Evolutionary conservation across 257 asterid species (phyloP), one percentile per base, ranked within the genome.

Genomic region (Primulina huaijiensis): DNA sequence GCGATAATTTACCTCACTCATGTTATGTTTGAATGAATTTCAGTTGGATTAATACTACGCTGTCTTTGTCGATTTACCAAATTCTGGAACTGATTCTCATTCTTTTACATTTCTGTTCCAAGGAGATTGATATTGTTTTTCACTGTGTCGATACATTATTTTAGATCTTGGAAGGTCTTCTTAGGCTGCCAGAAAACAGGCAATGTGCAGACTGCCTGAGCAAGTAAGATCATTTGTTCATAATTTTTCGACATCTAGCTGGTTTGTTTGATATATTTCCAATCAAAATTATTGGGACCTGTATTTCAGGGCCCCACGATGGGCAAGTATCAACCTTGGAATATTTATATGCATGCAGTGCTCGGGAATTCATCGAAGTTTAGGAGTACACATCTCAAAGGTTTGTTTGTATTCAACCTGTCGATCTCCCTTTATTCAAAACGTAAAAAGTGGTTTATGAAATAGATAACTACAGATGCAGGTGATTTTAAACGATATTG

Each of bases 271-370:
- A 64, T 40, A 34, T 23, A 11, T 23, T 33, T 46, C 19, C 23
- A 27, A 59, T 21, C n/a, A 29, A 30, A 25, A 6, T 60, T 60
- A 50, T 57, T 60, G 53, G 19, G 59, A 64, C 40, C 21, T 50
- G 69, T 33, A 19, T 72, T 74, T 33, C 88, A 93, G 97, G 90
- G 95, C 92, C 33, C 99, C 97, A 19, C 73, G 96, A 63, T 93
- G 97, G 99, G 96, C 97, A 21, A 93, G 99, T 69, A 75, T 90
- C 76, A 93, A 93, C 85, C 89, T 93, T 4, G 99, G 99, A 43
- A 79, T 87, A 77, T 93, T 90, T 76, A 87, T 93, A 81, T 90
- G 99, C 74, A 71, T 93, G 96, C 89, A 82, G 73, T 93, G 97
- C 55, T 93, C 99, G 29, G 96, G 97, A 57, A 82, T 87, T 72